Percentiles rank a stretch among this genome's conserved stretches.
Evolutionary conservation across 2,329 filamentous ascomycete species (phyloP).

Genomic region (Colletotrichum sp.): DNA sequence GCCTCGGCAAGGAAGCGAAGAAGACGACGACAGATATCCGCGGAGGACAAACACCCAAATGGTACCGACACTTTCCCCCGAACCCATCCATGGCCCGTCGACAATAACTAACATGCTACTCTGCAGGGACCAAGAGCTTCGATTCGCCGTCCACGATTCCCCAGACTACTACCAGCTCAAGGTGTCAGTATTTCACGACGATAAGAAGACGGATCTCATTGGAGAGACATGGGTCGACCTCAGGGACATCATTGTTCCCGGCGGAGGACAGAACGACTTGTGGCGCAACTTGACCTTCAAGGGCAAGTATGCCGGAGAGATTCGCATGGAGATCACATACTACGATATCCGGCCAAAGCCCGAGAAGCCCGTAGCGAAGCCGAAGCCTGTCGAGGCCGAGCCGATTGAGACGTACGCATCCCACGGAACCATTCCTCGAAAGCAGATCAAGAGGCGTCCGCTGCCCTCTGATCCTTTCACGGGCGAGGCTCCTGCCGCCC

Average conservation of each 20-base stretch:
- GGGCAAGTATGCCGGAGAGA: conserved; percentile 94
- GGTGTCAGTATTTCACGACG: conserved; percentile 95
- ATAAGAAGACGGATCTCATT: conserved; percentile 96
- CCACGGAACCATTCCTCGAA: conserved; percentile 54
- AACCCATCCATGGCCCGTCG: neutral
- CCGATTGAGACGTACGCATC: conserved; percentile 12
- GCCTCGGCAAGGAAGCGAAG: conserved; percentile 94
- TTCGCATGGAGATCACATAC: conserved; percentile 93
- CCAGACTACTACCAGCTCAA: conserved; percentile 96
- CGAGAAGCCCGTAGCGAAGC: conserved; percentile 69
- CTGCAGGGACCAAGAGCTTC: conserved; percentile 92
- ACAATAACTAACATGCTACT: neutral
- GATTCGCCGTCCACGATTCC: conserved; percentile 95
- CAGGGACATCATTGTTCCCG: conserved; percentile 77
- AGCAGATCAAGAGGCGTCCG: conserved; percentile 80
- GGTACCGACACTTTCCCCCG: conserved; percentile 58
- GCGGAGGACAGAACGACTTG: conserved; percentile 90
- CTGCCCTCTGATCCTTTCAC: conserved; percentile 79
- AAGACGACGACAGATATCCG: conserved; percentile 94
- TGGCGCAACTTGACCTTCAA: conserved; percentile 90
- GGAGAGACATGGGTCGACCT: conserved; percentile 92
- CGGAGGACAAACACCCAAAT: conserved; percentile 93
- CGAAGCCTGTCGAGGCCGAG: conserved; percentile 41
- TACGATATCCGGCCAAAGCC: conserved; percentile 88
- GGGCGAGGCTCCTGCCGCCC: conserved; percentile 46